Percentiles rank a stretch among this genome's conserved stretches.
phyloP scores from a whole-genome alignment of 2,329 filamentous ascomycete genomes.

The Fusarium subtropicale region DNA sequence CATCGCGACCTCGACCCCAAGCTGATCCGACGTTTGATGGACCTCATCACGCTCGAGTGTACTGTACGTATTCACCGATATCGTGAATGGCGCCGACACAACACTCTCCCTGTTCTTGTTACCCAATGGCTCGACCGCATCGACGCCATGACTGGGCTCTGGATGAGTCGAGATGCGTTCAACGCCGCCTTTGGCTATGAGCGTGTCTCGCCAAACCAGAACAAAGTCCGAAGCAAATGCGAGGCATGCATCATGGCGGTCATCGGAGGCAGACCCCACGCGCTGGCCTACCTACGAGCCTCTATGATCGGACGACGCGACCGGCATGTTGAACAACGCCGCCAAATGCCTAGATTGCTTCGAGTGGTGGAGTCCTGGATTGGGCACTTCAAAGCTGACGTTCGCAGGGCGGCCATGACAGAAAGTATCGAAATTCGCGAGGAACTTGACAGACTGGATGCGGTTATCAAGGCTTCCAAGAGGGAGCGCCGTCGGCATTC shows the following conservation, averaged over 20 bases:
- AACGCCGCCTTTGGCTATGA: constrained; percentile 51
- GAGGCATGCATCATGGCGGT: constrained; percentile 65
- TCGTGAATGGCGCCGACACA: constrained; percentile 40
- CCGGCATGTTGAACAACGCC: constrained; percentile 29
- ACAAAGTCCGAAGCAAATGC: constrained; percentile 54
- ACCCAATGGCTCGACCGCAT: constrained; percentile 46
- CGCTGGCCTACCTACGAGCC: constrained; percentile 60
- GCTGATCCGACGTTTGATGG: constrained; percentile 58
- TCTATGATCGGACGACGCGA: constrained; percentile 55
- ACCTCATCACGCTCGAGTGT: constrained; percentile 57
- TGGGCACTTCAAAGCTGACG: constrained; percentile 44
- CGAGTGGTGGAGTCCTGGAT: constrained; percentile 60
- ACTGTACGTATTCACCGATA: constrained; percentile 50
- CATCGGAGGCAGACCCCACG: constrained; percentile 57
- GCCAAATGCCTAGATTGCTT: constrained; percentile 51
- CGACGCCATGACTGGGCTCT: constrained; percentile 50
- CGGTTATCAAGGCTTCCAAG: constrained; percentile 4
- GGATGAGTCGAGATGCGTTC: constrained; percentile 55
- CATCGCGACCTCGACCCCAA: constrained; percentile 58
- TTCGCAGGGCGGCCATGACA: constrained; percentile 8
- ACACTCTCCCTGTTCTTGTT: constrained; percentile 16
- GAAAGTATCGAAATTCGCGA: constrained; percentile 28
- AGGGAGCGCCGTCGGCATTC: neutral
- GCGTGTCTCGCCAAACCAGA: constrained; percentile 24
- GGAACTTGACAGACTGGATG: constrained; percentile 14